Evolutionary conservation across 2,329 filamentous ascomycete genomes (phyloP), one percentile per base, ranked within the genome.

Genomic region (Colletotrichum acutatum): DNA sequence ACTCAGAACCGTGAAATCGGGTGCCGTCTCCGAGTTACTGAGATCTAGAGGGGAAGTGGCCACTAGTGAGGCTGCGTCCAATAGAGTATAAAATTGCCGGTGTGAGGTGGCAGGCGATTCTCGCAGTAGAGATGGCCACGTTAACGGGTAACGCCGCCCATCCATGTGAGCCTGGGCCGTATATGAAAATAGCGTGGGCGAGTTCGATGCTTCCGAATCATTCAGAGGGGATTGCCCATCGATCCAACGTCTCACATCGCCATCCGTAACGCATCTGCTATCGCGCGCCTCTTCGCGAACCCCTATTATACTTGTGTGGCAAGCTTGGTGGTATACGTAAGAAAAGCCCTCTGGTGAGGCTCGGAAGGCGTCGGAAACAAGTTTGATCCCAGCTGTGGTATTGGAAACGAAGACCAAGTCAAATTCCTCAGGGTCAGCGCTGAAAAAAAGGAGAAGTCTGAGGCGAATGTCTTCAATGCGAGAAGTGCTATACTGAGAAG

Each of bases 381-480:
- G 84, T 82, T 98, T 98, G 78, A 98, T 92, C 7, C 92, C 95
- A 3, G 95, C 95, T 0, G 96, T 98, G 24, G 96, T 94, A 82
- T 98, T 98, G 46, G 95, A 91, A 30, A 97, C 94, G 80, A 98
- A 98, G 1, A 98, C 90, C 3, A 98, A 83, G 77, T 98, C 95
- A 77, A 97, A 98, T 1, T 94, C 87, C 11, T 91, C 88, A 2
- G 95, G 94, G 75, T 95, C 91, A 2, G 95, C 95, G 56, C 92
- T 91, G 83, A 98, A 95, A 78, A 97, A 94, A 2, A 86, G 86
- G 37, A 98, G 84, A 2, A 94, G 86, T 16, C 90, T 88, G 46
- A 95, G 83, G 9, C 96, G 90, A 34, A 93, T 86, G 80, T 95
- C 90, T 75, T 98, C 95, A 69, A 98, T 90, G 6, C 92, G 88